Evolutionary conservation across 371 early-diverging fungal genomes (phyloP).

Genomic region (Mucor velutinosus): DNA sequence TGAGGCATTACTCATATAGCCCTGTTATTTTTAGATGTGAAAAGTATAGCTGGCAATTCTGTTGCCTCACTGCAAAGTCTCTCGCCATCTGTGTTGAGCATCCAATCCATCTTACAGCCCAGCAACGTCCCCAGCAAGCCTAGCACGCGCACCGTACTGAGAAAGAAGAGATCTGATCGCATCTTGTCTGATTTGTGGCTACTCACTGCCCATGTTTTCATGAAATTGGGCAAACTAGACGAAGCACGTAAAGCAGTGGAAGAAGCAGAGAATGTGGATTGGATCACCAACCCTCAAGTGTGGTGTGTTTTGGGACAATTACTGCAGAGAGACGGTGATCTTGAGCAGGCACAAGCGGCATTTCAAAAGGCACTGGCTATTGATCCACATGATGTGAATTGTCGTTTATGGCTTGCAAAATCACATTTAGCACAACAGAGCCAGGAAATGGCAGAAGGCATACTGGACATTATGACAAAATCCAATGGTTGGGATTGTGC

Average conservation of each 20-base stretch:
- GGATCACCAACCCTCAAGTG: constrained; percentile 53
- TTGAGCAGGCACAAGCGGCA: constrained; percentile 51
- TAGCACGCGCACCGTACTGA: constrained; percentile 25
- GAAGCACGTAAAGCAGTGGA: constrained; percentile 68
- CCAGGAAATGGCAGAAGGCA: constrained; percentile 59
- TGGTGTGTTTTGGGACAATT: constrained; percentile 66
- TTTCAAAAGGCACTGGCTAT: constrained; percentile 58
- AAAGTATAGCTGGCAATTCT: constrained; percentile 19
- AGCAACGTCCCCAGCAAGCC: constrained; percentile 23
- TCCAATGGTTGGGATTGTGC: constrained; percentile 66
- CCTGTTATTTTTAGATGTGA: constrained; percentile 8
- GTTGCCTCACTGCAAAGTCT: constrained; percentile 28
- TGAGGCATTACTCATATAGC: too few relatives aligned
- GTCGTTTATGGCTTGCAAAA: constrained; percentile 49
- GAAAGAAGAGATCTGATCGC: constrained; percentile 22
- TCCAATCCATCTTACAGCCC: constrained; percentile 29
- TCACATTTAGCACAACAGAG: constrained; percentile 43
- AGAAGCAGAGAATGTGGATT: constrained; percentile 66
- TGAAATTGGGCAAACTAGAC: constrained; percentile 56
- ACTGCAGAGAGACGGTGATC: constrained; percentile 37
- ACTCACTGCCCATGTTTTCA: constrained; percentile 62
- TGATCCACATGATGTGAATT: constrained; percentile 49
- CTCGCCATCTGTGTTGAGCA: constrained; percentile 29
- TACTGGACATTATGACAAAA: constrained; percentile 55
- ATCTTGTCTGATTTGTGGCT: constrained; percentile 60